Conservation (phyloP, 352 stramenopile species). For the Phytopythium boreale region DNA sequence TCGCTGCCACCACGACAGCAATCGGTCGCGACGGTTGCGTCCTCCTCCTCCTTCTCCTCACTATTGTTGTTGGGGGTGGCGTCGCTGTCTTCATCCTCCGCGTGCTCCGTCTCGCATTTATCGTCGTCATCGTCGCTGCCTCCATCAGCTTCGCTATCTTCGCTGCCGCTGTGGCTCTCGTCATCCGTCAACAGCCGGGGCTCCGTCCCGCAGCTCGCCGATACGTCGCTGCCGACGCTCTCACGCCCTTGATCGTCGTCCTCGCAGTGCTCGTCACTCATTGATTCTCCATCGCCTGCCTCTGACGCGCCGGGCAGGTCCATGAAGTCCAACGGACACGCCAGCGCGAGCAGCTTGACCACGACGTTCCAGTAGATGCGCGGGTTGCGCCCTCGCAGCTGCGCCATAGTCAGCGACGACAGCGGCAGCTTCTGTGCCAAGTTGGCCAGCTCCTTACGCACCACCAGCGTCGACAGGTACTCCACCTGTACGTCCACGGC, state of each 20-base stretch:
- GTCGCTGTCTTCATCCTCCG: background rate
- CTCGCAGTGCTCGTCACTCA: background rate
- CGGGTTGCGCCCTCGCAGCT: constrained; percentile 29
- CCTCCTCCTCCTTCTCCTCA: background rate
- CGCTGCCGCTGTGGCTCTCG: background rate
- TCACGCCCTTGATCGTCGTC: background rate
- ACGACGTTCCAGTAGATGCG: constrained; percentile 64
- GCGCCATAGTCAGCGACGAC: constrained; percentile 32
- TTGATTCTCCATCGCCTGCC: too few relatives aligned
- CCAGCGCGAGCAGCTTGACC: constrained; percentile 43
- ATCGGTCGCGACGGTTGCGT: background rate
- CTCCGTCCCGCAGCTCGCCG: constrained; percentile 3
- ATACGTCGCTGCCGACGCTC: background rate
- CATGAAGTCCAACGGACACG: constrained; percentile 42
- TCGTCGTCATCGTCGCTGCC: background rate
- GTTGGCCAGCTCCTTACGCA: constrained; percentile 43
- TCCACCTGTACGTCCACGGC: constrained; percentile 34
- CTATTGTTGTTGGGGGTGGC: background rate
- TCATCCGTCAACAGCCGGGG: background rate
- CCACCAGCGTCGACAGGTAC: constrained; percentile 40
- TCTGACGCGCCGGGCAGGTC: constrained; percentile 29
- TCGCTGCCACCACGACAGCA: background rate
- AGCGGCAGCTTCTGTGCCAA: constrained; percentile 34
- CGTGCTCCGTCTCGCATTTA: background rate
- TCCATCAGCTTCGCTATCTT: background rate